Evolutionary conservation across 306 rosid species (phyloP), one percentile per base, ranked within the genome.

Genomic region (Chamaecrista fasciculata): DNA sequence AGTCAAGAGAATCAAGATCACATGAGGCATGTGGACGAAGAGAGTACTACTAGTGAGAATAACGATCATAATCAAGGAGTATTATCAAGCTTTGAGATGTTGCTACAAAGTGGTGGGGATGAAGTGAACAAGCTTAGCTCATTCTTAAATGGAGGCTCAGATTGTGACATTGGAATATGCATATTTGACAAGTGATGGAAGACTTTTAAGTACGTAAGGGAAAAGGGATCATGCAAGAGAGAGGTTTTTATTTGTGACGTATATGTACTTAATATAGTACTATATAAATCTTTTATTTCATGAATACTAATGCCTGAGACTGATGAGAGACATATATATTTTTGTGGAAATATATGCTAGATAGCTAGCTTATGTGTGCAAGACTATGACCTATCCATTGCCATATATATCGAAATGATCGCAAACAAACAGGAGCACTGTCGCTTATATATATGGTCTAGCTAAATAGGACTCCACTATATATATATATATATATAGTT

Each of bases 1-100:
- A 91, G 95, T 76, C 95, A 86, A 33, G 36, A n/a, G n/a, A n/a
- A 33, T 33, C 36, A 33, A 26, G 97, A 31, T n/a, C 23, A 80
- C 48, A 82, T 4, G 11, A 72, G 81, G 66, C 74, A 66, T 66
- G 85, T 78, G 11, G 79, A 63, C 15, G 86, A 29, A 5, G 5
- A 29, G 2, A 8, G 6, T 5, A 33, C 7, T 33, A 15, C 6
- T 28, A 57, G 63, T 31, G 63, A 57, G 18, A 57, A 31, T n/a
- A n/a, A n/a, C n/a, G n/a, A n/a, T n/a, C n/a, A n/a, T n/a, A n/a
- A n/a, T 31, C 3, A 72, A 42, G 85, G 83, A 66, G 74, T 83
- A 33, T 8, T 2, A 0, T 40, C 86, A 40, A 73, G 89, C 70
- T 90, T 90, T 70, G 96, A 79, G 5, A 2, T 93, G 78, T 59